phyloP scores from a whole-genome alignment of 768 basidiomycete genomes.

The Suillus brevipes region DNA sequence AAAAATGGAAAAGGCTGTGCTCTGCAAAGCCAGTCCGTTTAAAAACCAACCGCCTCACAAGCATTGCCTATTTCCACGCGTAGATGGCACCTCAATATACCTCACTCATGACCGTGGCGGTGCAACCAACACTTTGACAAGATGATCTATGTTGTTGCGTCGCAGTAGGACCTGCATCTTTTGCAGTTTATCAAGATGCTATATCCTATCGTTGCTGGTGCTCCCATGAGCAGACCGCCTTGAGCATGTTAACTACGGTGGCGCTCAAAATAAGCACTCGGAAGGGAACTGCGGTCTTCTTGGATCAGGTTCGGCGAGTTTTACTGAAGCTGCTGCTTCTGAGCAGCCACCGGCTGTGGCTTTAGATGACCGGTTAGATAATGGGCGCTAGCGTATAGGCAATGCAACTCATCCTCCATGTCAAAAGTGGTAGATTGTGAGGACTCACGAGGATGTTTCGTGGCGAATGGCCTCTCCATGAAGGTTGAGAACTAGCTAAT shows the following conservation, averaged over 20 bases:
- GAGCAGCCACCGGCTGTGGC: no score
- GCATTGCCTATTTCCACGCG: neutral
- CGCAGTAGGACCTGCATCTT: constrained; percentile 85
- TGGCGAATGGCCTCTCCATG: no score
- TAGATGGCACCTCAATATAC: constrained; percentile 93
- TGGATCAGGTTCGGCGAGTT: no score
- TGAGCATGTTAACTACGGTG: constrained; percentile 90
- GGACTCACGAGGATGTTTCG: no score
- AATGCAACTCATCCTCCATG: no score
- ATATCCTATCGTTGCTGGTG: constrained; percentile 82
- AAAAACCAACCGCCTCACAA: neutral
- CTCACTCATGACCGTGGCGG: constrained; percentile 94
- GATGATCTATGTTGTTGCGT: constrained; percentile 92
- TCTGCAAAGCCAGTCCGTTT: constrained; percentile 75
- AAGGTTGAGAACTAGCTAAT: no score
- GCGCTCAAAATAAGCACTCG: constrained; percentile 95
- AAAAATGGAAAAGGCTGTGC: constrained; percentile 86
- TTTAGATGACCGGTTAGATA: no score
- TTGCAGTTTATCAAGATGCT: constrained; percentile 94
- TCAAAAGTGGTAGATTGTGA: no score
- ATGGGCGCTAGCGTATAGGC: no score
- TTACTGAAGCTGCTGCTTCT: no score
- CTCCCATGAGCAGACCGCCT: constrained; percentile 83
- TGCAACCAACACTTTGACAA: constrained; percentile 89
- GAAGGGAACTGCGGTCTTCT: constrained; percentile 92